phyloP scores from a whole-genome alignment of 495 filamentous ascomycete species.

The Aspergillus haitiensis region DNA sequence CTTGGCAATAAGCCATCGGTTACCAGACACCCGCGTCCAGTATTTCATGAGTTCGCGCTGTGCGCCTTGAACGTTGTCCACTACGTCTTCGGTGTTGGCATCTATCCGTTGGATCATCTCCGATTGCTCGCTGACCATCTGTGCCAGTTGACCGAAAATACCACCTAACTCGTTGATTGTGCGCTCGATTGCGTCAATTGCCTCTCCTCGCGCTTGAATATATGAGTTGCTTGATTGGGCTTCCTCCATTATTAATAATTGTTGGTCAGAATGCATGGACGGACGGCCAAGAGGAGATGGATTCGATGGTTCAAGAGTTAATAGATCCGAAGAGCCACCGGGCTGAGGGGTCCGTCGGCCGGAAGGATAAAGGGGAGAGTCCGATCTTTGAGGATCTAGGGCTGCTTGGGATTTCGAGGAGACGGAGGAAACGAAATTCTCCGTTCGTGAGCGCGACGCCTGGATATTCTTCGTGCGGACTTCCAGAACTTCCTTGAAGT shows the following conservation, averaged over 20 bases:
- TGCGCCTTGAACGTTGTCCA: slow-evolving; percentile 94
- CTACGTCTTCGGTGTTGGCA: slow-evolving; percentile 93
- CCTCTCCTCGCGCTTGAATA: slow-evolving; percentile 89
- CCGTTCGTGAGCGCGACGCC: slow-evolving; percentile 84
- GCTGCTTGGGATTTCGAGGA: slow-evolving; percentile 74
- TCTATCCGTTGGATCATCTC: slow-evolving; percentile 94
- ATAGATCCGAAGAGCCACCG: slow-evolving; percentile 64
- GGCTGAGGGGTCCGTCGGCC: slow-evolving; percentile 63
- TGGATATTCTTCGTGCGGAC: slow-evolving; percentile 98
- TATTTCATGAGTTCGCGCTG: slow-evolving; percentile 94
- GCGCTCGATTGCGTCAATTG: slow-evolving; percentile 93
- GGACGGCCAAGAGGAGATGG: slow-evolving; percentile 52
- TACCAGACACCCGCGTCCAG: slow-evolving; percentile 89
- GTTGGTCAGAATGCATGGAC: slow-evolving; percentile 71
- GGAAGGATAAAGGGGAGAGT: slow-evolving; percentile 86
- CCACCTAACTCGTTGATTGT: slow-evolving; percentile 93
- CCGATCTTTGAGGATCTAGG: slow-evolving; percentile 55
- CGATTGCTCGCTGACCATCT: slow-evolving; percentile 96
- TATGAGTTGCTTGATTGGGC: slow-evolving; percentile 82
- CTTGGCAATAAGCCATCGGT: slow-evolving; percentile 95
- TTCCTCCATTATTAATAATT: slow-evolving; percentile 93
- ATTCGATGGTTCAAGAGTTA: slow-evolving; percentile 78
- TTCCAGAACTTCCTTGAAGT: slow-evolving; percentile 96
- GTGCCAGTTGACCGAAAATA: slow-evolving; percentile 94
- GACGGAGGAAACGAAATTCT: slow-evolving; percentile 92